phyloP scores from a whole-genome alignment of 495 filamentous ascomycete species.

The Penicillium chermesinum region DNA sequence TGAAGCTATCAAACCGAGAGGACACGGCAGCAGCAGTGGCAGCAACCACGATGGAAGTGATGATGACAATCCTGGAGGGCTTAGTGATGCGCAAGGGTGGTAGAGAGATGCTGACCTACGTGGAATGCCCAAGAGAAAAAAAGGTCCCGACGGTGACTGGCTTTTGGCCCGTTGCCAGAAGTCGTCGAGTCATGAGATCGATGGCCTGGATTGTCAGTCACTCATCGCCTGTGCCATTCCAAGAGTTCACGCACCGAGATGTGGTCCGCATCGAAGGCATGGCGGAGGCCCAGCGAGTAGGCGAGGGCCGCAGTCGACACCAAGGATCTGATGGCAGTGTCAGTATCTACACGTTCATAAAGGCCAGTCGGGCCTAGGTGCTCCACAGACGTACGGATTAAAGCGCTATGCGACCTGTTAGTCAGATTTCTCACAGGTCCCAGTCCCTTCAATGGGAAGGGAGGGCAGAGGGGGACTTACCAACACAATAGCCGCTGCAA shows the following conservation, averaged over 20 bases:
- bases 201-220: conserved; percentile 58
- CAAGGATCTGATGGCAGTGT: conserved; percentile 42
- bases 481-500: conserved; percentile 63
- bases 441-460: too few relatives aligned
- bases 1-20: conserved; percentile 71
- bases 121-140: conserved; percentile 90
- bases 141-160: conserved; percentile 95
- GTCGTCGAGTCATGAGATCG: conserved; percentile 87
- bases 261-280: conserved; percentile 95
- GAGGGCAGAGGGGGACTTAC: conserved; percentile 22
- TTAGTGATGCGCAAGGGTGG: background rate
- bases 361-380: background rate
- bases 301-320: conserved; percentile 76
- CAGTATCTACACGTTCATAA: background rate
- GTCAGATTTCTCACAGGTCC: too few relatives aligned
- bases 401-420: conserved; percentile 25
- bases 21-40: conserved; percentile 81
- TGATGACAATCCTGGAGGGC: conserved; percentile 63
- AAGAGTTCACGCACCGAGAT: conserved; percentile 54
- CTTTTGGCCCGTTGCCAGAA: conserved; percentile 80
- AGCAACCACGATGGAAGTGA: conserved; percentile 88
- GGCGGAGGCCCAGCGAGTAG: conserved; percentile 85
- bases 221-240: background rate
- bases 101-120: conserved; percentile 28
- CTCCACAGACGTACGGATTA: conserved; percentile 28